Percentiles rank a stretch among this genome's conserved stretches.
Conservation (phyloP, 257 asterid species). For the Forsythia suspensa region DNA sequence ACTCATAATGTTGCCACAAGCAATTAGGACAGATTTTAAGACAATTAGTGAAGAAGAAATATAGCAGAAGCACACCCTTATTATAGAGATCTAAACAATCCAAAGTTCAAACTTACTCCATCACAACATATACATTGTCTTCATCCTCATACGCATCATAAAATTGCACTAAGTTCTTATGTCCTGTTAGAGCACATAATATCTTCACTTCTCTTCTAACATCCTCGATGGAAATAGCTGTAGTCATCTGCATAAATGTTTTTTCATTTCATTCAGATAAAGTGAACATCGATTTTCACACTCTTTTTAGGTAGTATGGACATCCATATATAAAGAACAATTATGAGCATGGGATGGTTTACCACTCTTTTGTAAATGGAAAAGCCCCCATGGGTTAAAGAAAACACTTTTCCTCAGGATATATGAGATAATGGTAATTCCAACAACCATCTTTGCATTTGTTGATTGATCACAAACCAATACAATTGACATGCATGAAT, state of each 20-base stretch:
- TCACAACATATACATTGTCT: conserved; percentile 57
- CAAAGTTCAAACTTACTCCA: conserved; percentile 54
- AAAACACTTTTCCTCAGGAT: not conserved
- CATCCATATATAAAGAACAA: not conserved
- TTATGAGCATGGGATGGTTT: not conserved
- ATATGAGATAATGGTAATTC: not conserved
- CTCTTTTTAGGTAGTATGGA: not conserved
- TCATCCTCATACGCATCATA: conserved; percentile 71
- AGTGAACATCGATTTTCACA: conserved; percentile 12
- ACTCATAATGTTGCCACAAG: not conserved
- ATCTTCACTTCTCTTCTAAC: conserved; percentile 70
- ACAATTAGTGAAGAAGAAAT: not conserved
- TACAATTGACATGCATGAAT: not conserved
- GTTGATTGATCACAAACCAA: conserved; percentile 1
- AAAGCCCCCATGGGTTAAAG: not conserved
- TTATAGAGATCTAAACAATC: not conserved
- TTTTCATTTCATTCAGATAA: conserved; percentile 13
- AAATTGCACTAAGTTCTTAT: conserved; percentile 58
- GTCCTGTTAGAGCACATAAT: conserved; percentile 63
- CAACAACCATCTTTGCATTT: not conserved
- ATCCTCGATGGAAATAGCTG: conserved; percentile 68
- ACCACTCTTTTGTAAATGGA: not conserved
- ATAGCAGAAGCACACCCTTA: not conserved
- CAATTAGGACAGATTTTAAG: not conserved
- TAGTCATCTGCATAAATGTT: conserved; percentile 56